phyloP scores from a whole-genome alignment of 2,329 filamentous ascomycete species.

The Ascochyta lentis region DNA sequence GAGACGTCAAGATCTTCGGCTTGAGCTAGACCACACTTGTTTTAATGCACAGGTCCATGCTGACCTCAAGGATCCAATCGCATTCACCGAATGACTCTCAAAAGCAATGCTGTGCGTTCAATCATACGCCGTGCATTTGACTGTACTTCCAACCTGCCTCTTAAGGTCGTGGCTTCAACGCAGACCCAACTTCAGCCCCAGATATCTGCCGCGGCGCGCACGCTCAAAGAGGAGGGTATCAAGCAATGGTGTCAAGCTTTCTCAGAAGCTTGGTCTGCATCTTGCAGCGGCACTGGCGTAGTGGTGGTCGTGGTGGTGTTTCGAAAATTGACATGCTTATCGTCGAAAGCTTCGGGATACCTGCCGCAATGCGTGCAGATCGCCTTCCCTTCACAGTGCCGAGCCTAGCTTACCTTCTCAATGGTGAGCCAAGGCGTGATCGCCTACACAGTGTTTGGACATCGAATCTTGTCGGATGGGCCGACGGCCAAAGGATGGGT shows the following conservation, averaged over 20 bases:
- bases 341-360: slow-evolving; percentile 9
- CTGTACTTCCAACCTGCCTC: slow-evolving; percentile 22
- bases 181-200: not conserved
- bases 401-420: not conserved
- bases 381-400: slow-evolving; percentile 1
- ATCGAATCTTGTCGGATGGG: slow-evolving; percentile 2
- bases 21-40: not conserved
- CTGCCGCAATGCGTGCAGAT: slow-evolving; percentile 6
- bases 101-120: slow-evolving; percentile 1
- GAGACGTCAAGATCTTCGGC: slow-evolving; percentile 4
- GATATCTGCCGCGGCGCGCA: slow-evolving; percentile 1
- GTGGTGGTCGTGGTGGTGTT: not conserved
- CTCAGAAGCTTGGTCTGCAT: slow-evolving; percentile 22
- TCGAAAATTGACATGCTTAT: slow-evolving; percentile 12
- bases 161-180: slow-evolving; percentile 12
- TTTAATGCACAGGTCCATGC: not conserved
- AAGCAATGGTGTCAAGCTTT: slow-evolving; percentile 25
- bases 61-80: slow-evolving; percentile 1
- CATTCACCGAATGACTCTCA: not conserved
- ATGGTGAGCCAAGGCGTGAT: not conserved
- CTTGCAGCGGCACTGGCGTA: not conserved
- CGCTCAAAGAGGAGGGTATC: slow-evolving; percentile 16
- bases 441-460: not conserved
- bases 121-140: slow-evolving; percentile 7
- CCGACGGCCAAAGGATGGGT: slow-evolving; percentile 11